phyloP scores from a whole-genome alignment of 192 early-diverging fungal genomes.

The Coemansia sp. region DNA sequence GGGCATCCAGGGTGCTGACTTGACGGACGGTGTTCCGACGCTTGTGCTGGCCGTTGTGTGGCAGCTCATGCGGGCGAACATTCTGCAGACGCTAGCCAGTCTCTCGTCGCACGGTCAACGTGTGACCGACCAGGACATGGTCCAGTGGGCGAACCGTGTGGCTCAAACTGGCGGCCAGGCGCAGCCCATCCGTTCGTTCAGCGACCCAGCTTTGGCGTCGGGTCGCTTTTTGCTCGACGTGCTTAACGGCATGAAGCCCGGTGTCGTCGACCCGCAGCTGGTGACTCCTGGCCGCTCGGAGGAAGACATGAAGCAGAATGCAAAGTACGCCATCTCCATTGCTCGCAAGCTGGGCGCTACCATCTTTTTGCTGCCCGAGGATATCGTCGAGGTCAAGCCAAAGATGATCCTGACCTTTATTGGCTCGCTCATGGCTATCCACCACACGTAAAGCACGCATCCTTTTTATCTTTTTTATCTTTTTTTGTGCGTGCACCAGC shows the following conservation, averaged over 20 bases:
- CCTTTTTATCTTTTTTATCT: background rate
- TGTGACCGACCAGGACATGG: slow-evolving; percentile 91
- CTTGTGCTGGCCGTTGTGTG: slow-evolving; percentile 91
- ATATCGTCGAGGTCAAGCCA: slow-evolving; percentile 96
- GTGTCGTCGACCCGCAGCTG: slow-evolving; percentile 86
- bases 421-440: slow-evolving; percentile 88
- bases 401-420: slow-evolving; percentile 97
- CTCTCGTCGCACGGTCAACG: slow-evolving; percentile 77
- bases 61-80: slow-evolving; percentile 99
- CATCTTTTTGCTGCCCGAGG: slow-evolving; percentile 97
- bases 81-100: slow-evolving; percentile 87
- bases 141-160: slow-evolving; percentile 91
- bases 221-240: slow-evolving; percentile 90
- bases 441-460: slow-evolving; percentile 1
- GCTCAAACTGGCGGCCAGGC: slow-evolving; percentile 63
- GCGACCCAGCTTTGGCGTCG: slow-evolving; percentile 73
- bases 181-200: slow-evolving; percentile 75
- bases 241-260: slow-evolving; percentile 88
- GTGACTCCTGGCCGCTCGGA: slow-evolving; percentile 71
- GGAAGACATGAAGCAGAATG: slow-evolving; percentile 88
- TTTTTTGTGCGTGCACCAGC: slow-evolving; percentile 5
- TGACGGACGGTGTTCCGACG: slow-evolving; percentile 86
- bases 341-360: slow-evolving; percentile 98
- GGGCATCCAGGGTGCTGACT: slow-evolving; percentile 93
- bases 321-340: slow-evolving; percentile 96